Evolutionary conservation across 2,329 filamentous ascomycete species (phyloP).

Genomic region (Apiospora pterosperma): DNA sequence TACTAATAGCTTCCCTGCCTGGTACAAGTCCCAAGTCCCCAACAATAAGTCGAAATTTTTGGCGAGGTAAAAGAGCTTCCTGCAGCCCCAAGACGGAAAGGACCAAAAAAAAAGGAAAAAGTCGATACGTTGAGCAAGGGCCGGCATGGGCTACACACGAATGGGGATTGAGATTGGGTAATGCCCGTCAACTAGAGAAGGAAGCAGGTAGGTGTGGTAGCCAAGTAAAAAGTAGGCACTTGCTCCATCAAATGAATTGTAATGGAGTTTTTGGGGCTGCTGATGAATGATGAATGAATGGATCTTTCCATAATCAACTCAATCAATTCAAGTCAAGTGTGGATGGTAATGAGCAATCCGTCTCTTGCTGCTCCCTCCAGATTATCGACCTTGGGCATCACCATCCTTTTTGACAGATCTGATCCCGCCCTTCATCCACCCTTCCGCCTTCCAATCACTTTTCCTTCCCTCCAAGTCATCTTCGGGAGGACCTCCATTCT

Average conservation of each 20-base stretch:
- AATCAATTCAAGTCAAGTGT: background rate
- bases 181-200: background rate
- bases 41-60: constrained; percentile 30
- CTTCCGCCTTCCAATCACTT: background rate
- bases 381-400: background rate
- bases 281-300: background rate
- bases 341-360: background rate
- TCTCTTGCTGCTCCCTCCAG: background rate
- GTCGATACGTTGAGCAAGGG: constrained; percentile 7
- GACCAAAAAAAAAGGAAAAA: constrained; percentile 1
- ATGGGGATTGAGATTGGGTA: background rate
- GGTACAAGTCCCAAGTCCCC: constrained; percentile 19
- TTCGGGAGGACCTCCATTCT: constrained; percentile 5
- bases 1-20: constrained; percentile 8
- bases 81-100: background rate
- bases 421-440: background rate
- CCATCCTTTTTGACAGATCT: background rate
- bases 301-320: background rate
- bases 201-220: background rate
- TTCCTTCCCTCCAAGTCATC: background rate
- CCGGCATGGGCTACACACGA: background rate
- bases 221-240: background rate
- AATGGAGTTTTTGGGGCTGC: background rate
- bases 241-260: constrained; percentile 2
- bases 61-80: constrained; percentile 19